Conservation (phyloP, 2,329 filamentous ascomycete genomes). For the Madurella fahalii region DNA sequence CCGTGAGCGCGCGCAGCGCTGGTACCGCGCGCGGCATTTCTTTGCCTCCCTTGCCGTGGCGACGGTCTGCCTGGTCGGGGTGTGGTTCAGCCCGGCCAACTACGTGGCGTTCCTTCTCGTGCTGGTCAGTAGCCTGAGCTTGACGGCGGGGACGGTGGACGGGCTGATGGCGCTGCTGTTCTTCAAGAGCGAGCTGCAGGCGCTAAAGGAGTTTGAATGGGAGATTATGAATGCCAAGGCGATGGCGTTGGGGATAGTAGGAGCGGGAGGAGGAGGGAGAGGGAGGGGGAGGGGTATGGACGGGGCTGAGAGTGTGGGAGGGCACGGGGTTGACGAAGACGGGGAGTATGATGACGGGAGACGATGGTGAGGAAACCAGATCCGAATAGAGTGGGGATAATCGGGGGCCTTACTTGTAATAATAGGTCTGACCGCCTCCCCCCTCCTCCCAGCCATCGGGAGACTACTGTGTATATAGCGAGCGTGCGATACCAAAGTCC, state of each 20-base stretch:
- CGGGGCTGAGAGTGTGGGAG: neutral
- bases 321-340: neutral
- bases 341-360: neutral
- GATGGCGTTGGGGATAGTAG: constrained; percentile 18
- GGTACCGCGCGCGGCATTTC: constrained; percentile 72
- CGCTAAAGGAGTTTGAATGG: constrained; percentile 88
- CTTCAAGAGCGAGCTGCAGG: constrained; percentile 75
- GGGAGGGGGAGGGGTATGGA: neutral
- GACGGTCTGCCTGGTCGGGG: constrained; percentile 70
- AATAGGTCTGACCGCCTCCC: too few species aligned
- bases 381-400: neutral
- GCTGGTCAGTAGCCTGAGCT: constrained; percentile 71
- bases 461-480: too few species aligned
- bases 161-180: constrained; percentile 85
- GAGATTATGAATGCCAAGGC: constrained; percentile 70
- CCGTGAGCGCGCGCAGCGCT: constrained; percentile 69
- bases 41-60: constrained; percentile 61
- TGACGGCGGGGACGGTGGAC: constrained; percentile 74
- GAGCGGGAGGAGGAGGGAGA: neutral
- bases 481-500: too few species aligned
- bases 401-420: neutral
- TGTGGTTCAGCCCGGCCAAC: constrained; percentile 79
- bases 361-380: neutral
- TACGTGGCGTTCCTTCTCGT: constrained; percentile 78
- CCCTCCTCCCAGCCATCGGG: too few species aligned